Conservation (phyloP, 2,329 filamentous ascomycete genomes). For the Plectosphaerella cucumerina region DNA sequence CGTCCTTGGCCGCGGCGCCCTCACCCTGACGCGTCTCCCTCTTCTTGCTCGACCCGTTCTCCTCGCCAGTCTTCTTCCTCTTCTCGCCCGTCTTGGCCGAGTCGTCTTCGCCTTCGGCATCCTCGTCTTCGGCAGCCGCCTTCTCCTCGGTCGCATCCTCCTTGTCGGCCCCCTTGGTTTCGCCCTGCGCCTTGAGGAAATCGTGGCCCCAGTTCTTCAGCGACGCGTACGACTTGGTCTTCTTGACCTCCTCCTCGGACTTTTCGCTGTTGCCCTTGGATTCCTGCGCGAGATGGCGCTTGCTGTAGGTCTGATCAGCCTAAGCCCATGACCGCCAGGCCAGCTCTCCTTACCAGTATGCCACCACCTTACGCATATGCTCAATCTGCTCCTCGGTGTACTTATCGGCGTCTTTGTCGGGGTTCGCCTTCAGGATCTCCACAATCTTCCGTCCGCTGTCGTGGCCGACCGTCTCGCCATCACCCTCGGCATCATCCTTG, state of each 20-base stretch:
- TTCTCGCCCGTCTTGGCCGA: constrained; percentile 12
- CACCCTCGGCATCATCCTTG: constrained; percentile 49
- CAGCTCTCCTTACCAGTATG: constrained; percentile 44
- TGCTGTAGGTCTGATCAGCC: constrained; percentile 26
- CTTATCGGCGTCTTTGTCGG: constrained; percentile 47
- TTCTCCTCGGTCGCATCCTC: constrained; percentile 21
- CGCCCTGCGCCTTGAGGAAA: constrained; percentile 34
- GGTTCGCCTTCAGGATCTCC: constrained; percentile 58
- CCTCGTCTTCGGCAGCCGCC: constrained; percentile 13
- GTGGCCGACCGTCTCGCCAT: constrained; percentile 60
- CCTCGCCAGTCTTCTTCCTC: constrained; percentile 8
- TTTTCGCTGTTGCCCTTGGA: constrained; percentile 52
- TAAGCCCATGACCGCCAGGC: not conserved
- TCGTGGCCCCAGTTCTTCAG: constrained; percentile 62
- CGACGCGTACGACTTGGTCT: constrained; percentile 51
- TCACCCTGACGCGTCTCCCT: constrained; percentile 14
- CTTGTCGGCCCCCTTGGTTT: constrained; percentile 5
- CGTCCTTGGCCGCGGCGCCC: constrained; percentile 1
- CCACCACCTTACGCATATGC: constrained; percentile 60
- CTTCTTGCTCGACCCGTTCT: constrained; percentile 16
- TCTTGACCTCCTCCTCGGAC: constrained; percentile 34
- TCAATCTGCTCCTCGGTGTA: constrained; percentile 52
- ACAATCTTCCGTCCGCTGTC: constrained; percentile 61
- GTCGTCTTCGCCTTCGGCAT: constrained; percentile 22
- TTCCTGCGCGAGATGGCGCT: constrained; percentile 63